Base-by-base conservation (phyloP, 495 filamentous ascomycete genomes). In the Neurospora cerealis region DNA sequence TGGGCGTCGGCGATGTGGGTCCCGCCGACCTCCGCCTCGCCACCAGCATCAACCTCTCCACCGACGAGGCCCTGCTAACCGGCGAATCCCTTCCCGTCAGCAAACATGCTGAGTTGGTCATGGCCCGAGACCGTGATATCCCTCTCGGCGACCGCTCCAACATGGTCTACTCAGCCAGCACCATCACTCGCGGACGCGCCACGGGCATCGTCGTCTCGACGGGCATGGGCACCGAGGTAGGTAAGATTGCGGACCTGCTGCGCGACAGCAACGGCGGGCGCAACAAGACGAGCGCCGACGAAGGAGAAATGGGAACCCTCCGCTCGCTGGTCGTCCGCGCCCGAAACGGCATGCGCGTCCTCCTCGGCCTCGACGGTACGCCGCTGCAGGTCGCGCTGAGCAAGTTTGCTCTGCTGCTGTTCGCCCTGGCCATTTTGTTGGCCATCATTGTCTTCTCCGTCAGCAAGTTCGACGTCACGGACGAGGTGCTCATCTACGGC, bases 211-310 rank as follows among this genome's bases (percentile, higher is more conserved):
- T 91, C 11, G 85, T 87, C 34, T 83, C 83, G 70, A 92, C 90
- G 13, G 93, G 91, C n/a, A 95, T 95, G 93, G 77, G 82, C 70
- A 96, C 93, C 2, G 91, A 94, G 78, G 91, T 96, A 66, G 93
- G 93, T 34, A 93, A 89, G 78, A 96, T 96, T 77, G 93, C 93
- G 44, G 83, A 86, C 24, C 88, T 88, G 7, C 84, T 91, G 79
- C 86, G 86, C 41, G 88, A 62, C 4, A 73, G 76, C 46, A 88
- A 86, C 78, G 87, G 90, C 78, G 85, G 81, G 34, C 74, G 87
- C 75, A 62, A 62, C 28, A 62, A 62, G 54, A 62, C 15, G 15
- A 28, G 21, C 24, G 28, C 34, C 28, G 24, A 62, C 24, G 8
- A 34, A 9, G 87, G 87, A 62, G 86, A 85, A 70, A 87, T 90